phyloP scores from a whole-genome alignment of 768 basidiomycete genomes.

The Termitomyces sp. region DNA sequence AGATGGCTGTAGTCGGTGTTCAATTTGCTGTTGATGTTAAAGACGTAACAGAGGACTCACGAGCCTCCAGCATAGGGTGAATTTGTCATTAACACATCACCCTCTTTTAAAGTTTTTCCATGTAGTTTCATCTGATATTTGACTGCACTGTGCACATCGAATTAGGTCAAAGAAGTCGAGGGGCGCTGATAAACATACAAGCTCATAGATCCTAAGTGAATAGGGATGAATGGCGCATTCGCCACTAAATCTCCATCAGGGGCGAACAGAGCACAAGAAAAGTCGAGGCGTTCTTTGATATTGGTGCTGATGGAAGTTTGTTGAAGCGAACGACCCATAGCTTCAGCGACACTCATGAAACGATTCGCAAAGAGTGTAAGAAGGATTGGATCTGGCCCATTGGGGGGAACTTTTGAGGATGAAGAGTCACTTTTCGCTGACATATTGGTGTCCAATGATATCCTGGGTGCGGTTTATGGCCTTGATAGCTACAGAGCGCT shows the following conservation, averaged over 20 bases:
- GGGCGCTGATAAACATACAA: conserved; percentile 48
- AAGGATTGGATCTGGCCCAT: conserved; percentile 77
- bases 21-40: background rate
- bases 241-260: conserved; percentile 94
- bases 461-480: background rate
- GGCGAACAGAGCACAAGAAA: conserved; percentile 91
- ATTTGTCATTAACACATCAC: conserved; percentile 93
- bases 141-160: conserved; percentile 51
- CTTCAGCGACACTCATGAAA: conserved; percentile 96
- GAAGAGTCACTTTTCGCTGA: background rate
- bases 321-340: conserved; percentile 88
- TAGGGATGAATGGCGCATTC: conserved; percentile 89
- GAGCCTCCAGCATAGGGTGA: conserved; percentile 86
- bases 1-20: conserved; percentile 27
- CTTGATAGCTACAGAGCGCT: background rate
- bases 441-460: background rate
- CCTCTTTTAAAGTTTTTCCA: conserved; percentile 68
- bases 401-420: conserved; percentile 15
- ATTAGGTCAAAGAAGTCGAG: background rate
- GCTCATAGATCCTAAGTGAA: conserved; percentile 85
- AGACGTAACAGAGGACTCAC: conserved; percentile 36
- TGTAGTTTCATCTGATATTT: conserved; percentile 85
- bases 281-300: conserved; percentile 94
- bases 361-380: conserved; percentile 92
- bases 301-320: conserved; percentile 92